Percentiles rank a stretch among this genome's conserved stretches.
Conservation (phyloP, 768 basidiomycete species). For the Auriscalpium vulgare region DNA sequence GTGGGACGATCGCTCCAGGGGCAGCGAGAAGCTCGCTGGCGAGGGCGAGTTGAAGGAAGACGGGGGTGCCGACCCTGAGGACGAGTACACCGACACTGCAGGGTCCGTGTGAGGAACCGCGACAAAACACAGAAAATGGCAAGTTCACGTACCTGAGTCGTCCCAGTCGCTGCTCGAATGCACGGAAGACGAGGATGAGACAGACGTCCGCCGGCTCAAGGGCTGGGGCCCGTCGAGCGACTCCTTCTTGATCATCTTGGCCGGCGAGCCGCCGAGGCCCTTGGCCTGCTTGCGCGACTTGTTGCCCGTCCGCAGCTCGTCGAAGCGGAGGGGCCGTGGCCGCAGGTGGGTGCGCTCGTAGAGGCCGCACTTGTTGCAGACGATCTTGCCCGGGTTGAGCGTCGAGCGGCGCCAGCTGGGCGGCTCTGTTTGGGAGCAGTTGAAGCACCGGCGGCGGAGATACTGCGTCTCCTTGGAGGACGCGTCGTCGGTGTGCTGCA, state of each 20-base stretch:
- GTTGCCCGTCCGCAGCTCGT: constrained; percentile 81
- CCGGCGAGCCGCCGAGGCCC: constrained; percentile 26
- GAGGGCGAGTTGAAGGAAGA: constrained; percentile 66
- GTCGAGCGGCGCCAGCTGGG: constrained; percentile 84
- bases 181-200: constrained; percentile 50
- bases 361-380: constrained; percentile 90
- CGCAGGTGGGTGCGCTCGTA: constrained; percentile 86
- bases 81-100: constrained; percentile 34
- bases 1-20: constrained; percentile 36
- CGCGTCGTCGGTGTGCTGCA: constrained; percentile 87
- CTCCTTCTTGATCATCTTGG: constrained; percentile 55
- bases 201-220: constrained; percentile 51
- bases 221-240: constrained; percentile 21
- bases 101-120: neutral
- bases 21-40: constrained; percentile 50
- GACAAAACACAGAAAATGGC: constrained; percentile 19
- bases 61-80: constrained; percentile 48
- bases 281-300: constrained; percentile 61
- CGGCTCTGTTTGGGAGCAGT: constrained; percentile 88
- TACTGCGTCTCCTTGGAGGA: constrained; percentile 89
- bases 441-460: constrained; percentile 80
- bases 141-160: constrained; percentile 49
- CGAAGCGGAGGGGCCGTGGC: constrained; percentile 76
- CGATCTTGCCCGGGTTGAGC: constrained; percentile 86
- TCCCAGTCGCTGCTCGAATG: constrained; percentile 76